Conservation (phyloP, 2,329 filamentous ascomycete genomes). For the Annulohypoxylon truncatum region DNA sequence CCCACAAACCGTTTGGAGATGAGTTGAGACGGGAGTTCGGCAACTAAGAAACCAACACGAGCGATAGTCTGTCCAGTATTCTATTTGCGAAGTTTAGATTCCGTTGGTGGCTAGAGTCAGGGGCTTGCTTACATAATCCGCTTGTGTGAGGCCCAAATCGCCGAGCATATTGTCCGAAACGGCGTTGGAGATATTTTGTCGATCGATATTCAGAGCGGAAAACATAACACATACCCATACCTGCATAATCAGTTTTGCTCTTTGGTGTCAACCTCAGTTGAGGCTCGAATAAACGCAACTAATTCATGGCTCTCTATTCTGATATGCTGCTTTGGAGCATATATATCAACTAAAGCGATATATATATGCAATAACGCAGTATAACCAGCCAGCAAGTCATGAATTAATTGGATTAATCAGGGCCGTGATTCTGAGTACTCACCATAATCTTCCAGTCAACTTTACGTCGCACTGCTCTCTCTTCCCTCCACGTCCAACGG, state of each 20-base stretch:
- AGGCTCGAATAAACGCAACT: no score
- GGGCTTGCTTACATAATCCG: slow-evolving; percentile 47
- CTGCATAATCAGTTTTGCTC: slow-evolving; percentile 35
- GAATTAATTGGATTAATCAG: no score
- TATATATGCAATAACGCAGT: no score
- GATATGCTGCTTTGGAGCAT: no score
- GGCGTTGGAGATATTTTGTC: slow-evolving; percentile 47
- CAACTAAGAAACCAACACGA: slow-evolving; percentile 43
- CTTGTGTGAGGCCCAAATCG: slow-evolving; percentile 44
- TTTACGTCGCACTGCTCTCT: slow-evolving; percentile 50
- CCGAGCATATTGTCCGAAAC: slow-evolving; percentile 53
- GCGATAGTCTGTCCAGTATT: slow-evolving; percentile 50
- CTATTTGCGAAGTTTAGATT: slow-evolving; percentile 31
- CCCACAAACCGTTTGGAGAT: slow-evolving; percentile 44
- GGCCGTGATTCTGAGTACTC: no score
- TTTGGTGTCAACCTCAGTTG: background rate
- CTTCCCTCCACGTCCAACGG: slow-evolving; percentile 53
- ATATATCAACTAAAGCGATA: no score
- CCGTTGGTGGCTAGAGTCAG: background rate
- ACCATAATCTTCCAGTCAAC: slow-evolving; percentile 56
- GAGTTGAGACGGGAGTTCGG: slow-evolving; percentile 41
- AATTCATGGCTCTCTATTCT: no score
- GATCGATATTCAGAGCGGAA: slow-evolving; percentile 42
- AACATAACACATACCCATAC: slow-evolving; percentile 49
- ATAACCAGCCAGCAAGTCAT: no score